phyloP scores from a whole-genome alignment of 2,329 filamentous ascomycete species.

The Botrytis aclada region DNA sequence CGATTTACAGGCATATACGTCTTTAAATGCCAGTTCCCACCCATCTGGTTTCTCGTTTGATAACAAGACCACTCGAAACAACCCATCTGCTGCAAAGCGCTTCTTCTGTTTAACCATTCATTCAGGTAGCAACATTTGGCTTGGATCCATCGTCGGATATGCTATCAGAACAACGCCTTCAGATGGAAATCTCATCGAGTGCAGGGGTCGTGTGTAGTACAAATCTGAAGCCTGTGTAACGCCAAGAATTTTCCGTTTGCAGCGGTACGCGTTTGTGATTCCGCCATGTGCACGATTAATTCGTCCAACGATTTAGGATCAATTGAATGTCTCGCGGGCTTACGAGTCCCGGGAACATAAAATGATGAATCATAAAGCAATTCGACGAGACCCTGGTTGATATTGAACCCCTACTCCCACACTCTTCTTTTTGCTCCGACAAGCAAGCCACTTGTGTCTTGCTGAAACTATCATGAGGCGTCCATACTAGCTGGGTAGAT shows the following conservation, averaged over 20 bases:
- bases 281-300: background rate
- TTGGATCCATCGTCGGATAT: background rate
- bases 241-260: background rate
- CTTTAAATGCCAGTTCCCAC: background rate
- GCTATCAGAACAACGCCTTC: background rate
- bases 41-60: background rate
- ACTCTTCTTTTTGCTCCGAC: background rate
- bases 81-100: too few species aligned
- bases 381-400: background rate
- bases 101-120: background rate
- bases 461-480: too few species aligned
- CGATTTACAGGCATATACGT: too few species aligned
- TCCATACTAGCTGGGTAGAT: background rate
- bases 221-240: background rate
- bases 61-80: background rate
- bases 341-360: background rate
- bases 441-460: background rate
- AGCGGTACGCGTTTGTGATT: background rate
- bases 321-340: background rate
- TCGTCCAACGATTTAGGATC: background rate
- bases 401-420: background rate
- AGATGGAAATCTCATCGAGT: background rate
- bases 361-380: background rate
- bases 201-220: background rate
- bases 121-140: background rate